Percentiles rank a stretch among this genome's conserved stretches.
Conservation (phyloP, 2,329 filamentous ascomycete species). For the Lomentospora prolificans region DNA sequence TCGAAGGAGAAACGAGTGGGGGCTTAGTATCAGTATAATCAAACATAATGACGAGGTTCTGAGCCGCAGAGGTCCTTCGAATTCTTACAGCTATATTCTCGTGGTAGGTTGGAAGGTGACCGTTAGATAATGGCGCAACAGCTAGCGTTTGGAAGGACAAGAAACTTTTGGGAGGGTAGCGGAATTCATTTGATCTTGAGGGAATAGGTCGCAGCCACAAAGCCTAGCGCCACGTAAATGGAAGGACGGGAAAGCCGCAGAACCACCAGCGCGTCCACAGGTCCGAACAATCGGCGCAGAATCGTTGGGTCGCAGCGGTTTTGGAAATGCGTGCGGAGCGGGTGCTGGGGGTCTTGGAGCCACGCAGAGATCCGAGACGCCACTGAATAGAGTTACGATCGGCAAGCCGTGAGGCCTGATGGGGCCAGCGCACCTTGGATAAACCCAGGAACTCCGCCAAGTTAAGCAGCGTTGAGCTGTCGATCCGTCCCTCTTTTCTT, state of each 20-base stretch:
- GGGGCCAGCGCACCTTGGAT: not conserved
- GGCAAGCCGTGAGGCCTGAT: not conserved
- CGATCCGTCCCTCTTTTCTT: not conserved
- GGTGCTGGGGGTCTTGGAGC: not conserved
- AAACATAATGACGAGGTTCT: too few relatives aligned
- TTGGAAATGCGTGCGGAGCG: not conserved
- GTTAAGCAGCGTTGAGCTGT: not conserved
- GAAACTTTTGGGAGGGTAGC: not conserved
- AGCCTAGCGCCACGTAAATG: not conserved
- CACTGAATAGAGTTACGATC: constrained; percentile 1
- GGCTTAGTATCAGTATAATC: too few relatives aligned
- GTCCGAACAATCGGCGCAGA: not conserved
- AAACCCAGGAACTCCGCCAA: not conserved
- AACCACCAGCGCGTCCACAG: not conserved
- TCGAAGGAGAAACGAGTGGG: too few relatives aligned
- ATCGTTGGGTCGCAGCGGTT: not conserved
- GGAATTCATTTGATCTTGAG: not conserved
- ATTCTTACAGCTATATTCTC: too few relatives aligned
- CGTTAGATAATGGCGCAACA: too few relatives aligned
- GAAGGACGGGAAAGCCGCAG: not conserved
- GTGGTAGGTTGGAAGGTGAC: too few relatives aligned
- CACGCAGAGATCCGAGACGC: not conserved
- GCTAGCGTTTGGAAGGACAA: not conserved
- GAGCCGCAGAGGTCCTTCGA: too few relatives aligned
- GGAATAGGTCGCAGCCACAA: not conserved